Conservation (phyloP, 2,329 filamentous ascomycete species). For the Verticillium nonalfalfae region DNA sequence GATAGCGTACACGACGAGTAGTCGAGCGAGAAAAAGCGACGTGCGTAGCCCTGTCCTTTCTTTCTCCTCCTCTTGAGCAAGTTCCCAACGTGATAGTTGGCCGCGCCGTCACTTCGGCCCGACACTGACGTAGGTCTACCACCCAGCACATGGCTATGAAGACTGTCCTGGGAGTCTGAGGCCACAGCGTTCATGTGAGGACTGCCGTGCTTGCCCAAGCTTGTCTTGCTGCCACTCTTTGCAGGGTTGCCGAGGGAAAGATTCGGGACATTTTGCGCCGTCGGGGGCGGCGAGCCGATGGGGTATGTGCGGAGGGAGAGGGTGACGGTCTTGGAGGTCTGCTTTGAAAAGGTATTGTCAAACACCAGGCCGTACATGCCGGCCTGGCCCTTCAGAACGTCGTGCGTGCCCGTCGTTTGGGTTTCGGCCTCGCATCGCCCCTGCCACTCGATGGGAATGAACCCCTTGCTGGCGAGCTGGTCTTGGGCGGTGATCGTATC, state of each 20-base stretch:
- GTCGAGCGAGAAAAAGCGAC: conserved; percentile 92
- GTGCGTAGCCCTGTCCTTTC: conserved; percentile 87
- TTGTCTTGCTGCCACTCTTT: conserved; percentile 36
- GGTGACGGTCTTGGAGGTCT: conserved; percentile 87
- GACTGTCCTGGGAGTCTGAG: conserved; percentile 54
- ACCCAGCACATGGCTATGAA: conserved; percentile 42
- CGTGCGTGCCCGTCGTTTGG: conserved; percentile 83
- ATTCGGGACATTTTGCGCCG: conserved; percentile 57
- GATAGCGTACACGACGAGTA: conserved; percentile 91
- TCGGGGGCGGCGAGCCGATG: conserved; percentile 70
- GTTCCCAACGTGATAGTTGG: conserved; percentile 72
- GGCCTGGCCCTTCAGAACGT: conserved; percentile 66
- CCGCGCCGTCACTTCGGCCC: conserved; percentile 41
- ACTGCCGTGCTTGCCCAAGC: conserved; percentile 41
- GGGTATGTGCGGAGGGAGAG: conserved; percentile 94
- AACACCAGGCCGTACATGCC: conserved; percentile 97
- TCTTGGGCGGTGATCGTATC: conserved; percentile 56
- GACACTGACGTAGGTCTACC: conserved; percentile 43
- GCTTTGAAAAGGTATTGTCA: conserved; percentile 98
- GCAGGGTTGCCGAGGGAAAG: conserved; percentile 22
- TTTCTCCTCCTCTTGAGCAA: conserved; percentile 88
- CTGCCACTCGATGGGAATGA: conserved; percentile 72
- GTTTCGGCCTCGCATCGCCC: conserved; percentile 97
- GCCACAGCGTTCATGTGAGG: conserved; percentile 36
- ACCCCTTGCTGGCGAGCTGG: conserved; percentile 58